phyloP scores from a whole-genome alignment of 768 basidiomycete species.

The Boletus pseudopeckii region DNA sequence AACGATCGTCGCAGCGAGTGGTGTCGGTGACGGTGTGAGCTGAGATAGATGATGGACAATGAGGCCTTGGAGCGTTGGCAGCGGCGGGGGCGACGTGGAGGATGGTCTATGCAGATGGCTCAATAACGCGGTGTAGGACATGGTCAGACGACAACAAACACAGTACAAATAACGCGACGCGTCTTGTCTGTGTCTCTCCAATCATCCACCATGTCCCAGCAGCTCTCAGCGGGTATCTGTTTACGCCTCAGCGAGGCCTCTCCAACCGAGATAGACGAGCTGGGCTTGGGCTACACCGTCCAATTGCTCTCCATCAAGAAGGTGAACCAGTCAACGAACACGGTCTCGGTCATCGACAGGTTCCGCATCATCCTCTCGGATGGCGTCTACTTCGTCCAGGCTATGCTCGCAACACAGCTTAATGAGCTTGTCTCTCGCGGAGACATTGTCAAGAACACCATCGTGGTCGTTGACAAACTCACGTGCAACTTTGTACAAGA shows the following conservation, averaged over 20 bases:
- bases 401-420: constrained; percentile 92
- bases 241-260: constrained; percentile 43
- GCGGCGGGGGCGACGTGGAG: constrained; percentile 7
- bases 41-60: constrained; percentile 28
- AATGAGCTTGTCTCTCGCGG: constrained; percentile 70
- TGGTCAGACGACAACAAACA: constrained; percentile 9
- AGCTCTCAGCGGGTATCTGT: constrained; percentile 58
- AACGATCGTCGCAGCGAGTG: constrained; percentile 32
- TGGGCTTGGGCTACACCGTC: constrained; percentile 46
- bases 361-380: constrained; percentile 88
- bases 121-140: constrained; percentile 26
- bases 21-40: constrained; percentile 29
- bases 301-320: constrained; percentile 86
- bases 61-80: constrained; percentile 26
- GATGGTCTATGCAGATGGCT: constrained; percentile 27
- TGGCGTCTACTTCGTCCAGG: constrained; percentile 80
- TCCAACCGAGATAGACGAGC: constrained; percentile 25
- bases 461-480: constrained; percentile 70
- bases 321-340: constrained; percentile 41
- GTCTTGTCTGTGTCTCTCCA: not conserved
- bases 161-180: constrained; percentile 18
- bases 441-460: constrained; percentile 57
- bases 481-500: constrained; percentile 82
- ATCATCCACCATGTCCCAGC: constrained; percentile 38
- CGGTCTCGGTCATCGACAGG: constrained; percentile 45